Base-by-base conservation (phyloP, 106 monocot genomes). In the Phalaenopsis equestris region DNA sequence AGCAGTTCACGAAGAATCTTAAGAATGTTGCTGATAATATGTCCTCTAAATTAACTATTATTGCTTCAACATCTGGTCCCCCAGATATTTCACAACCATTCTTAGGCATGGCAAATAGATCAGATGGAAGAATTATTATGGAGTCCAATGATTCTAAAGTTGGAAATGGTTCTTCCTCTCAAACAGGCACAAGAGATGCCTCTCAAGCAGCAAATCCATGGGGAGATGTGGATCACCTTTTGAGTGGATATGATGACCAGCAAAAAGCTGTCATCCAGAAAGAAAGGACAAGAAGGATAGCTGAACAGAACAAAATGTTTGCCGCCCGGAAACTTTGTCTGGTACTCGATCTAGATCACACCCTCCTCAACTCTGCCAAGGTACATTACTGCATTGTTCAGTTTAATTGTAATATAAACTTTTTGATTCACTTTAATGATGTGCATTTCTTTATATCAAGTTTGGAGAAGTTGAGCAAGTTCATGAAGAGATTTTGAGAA, bases 361-460 rank as follows among this genome's bases (percentile, higher is more conserved):
- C 99, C 38, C 95, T 99, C 41, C 93, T 99, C 16, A 99, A 99
- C 88, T 99, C 99, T 46, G 98, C 98, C 56, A 98, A 94, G 94
- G 97, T 98, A 79, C 80, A 56, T 11, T 30, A 6, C 9, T 76
- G 76, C 14, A 21, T 76, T 76, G 2, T 11, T 49, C n/a, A 74
- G 12, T 48, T 47, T 48, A 48, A 76, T 48, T 49, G 47, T 23
- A 6, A 23, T 49, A 23, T 49, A 30, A 4, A 76, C 3, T 6
- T 19, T 24, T 23, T 42, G 48, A 6, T 23, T 49, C 30, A 23
- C 9, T 76, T 52, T 47, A 76, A 6, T 76, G 89, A 90, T 76
- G 72, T 95, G 41, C 75, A 61, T 80, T 14, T 75, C 10, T 55
- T 17, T 79, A 41, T 73, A 2, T 81, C 73, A 67, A 99, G 99